Base-by-base conservation (phyloP, 345 rosid genomes). In the Acer saccharum region DNA sequence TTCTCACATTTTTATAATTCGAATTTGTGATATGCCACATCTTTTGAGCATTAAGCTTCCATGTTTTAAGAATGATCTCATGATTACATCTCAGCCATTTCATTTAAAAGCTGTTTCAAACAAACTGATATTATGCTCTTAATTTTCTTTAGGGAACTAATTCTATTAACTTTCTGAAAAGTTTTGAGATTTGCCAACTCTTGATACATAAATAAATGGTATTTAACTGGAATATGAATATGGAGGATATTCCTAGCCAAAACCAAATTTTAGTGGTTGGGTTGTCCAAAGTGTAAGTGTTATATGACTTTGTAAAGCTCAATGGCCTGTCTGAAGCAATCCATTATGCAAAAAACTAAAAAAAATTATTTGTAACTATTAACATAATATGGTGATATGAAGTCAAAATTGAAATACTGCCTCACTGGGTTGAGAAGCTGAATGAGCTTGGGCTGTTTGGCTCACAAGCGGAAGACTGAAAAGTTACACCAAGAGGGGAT, bases 21-120 rank as follows among this genome's bases (percentile, higher is more conserved):
- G 2, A 72, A 29, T 27, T 25, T 63, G 58, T 43, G 32, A 72
- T 72, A 72, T 72, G n/a, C 54, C 29, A 35, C 12, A 58, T 35
- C 54, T 39, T 58, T 55, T 57, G 10, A 60, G 32, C 3, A 10
- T 41, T 39, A 35, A 41, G 10, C 8, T 25, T 60, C 61, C 54
- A 71, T 55, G 44, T n/a, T 54, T 27, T 10, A 62, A 20, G 13
- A 62, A 62, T 62, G 66, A 62, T 62, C 32, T 9, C 39, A 25
- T 23, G 35, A 23, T 10, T 23, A 11, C 32, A 23, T 62, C 66
- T 9, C 48, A 14, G 10, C 55, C n/a, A 70, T 52, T 17, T 41
- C 61, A 17, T 12, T 0, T 32, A 16, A 54, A 17, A 52, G 62
- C 62, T 52, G 32, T 14, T 50, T 50, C 60, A 27, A 18, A 68